phyloP scores from a whole-genome alignment of 805 yeast genomes.

The Hanseniaspora lindneri region DNA sequence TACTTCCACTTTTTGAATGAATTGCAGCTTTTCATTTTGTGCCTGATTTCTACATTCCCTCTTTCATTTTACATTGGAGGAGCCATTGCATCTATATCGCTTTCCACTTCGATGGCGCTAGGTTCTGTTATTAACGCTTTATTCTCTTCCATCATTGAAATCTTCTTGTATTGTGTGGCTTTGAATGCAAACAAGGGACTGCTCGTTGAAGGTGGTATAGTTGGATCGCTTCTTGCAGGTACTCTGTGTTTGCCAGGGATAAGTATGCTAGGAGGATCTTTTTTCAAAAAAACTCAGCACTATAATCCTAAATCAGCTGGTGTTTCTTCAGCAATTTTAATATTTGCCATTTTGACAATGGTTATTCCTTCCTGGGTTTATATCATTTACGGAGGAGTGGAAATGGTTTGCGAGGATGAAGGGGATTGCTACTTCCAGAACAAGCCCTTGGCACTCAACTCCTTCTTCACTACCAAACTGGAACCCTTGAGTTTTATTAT shows the following conservation, averaged over 20 bases:
- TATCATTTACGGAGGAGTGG: constrained; percentile 81
- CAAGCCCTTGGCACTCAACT: constrained; percentile 60
- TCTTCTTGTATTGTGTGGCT: constrained; percentile 85
- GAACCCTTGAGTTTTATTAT: constrained; percentile 75
- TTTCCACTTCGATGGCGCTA: constrained; percentile 96
- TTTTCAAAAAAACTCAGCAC: constrained; percentile 81
- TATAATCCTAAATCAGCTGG: constrained; percentile 96
- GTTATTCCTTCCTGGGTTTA: constrained; percentile 84
- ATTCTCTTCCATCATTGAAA: constrained; percentile 90
- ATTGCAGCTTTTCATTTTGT: constrained; percentile 56
- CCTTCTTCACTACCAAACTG: constrained; percentile 52
- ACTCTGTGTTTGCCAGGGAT: constrained; percentile 83
- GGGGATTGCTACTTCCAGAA: constrained; percentile 61
- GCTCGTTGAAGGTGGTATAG: constrained; percentile 88
- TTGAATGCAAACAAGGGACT: constrained; percentile 71
- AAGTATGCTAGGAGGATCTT: constrained; percentile 96
- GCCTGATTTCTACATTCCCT: constrained; percentile 79
- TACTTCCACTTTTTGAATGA: constrained; percentile 22
- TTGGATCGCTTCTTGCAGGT: constrained; percentile 88
- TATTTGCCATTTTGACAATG: constrained; percentile 82
- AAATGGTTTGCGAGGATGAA: constrained; percentile 46
- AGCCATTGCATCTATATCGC: constrained; percentile 97
- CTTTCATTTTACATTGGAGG: constrained; percentile 95
- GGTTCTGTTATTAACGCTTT: constrained; percentile 98
- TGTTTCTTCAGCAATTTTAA: constrained; percentile 88